phyloP scores from a whole-genome alignment of 2,329 filamentous ascomycete species.

The Claviceps monticola region DNA sequence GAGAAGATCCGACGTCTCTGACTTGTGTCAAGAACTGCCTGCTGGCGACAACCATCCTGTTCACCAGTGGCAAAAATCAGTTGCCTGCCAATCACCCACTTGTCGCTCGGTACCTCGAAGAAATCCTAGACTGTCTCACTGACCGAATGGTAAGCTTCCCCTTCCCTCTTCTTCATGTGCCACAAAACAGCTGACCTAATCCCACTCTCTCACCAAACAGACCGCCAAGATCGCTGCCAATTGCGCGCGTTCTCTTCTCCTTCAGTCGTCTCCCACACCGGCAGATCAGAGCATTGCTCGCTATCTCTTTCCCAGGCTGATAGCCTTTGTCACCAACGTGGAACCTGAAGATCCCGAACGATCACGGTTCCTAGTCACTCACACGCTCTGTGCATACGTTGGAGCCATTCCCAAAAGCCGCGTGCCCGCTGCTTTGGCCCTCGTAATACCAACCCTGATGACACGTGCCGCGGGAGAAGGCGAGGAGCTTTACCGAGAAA shows the following conservation, averaged over 20 bases:
- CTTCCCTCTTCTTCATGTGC: not conserved
- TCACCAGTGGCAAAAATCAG: constrained; percentile 64
- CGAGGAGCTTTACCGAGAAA: constrained; percentile 51
- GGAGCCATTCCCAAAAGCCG: constrained; percentile 30
- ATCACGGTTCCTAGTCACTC: constrained; percentile 55
- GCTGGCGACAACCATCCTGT: constrained; percentile 73
- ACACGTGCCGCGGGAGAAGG: constrained; percentile 55
- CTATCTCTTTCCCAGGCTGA: constrained; percentile 58
- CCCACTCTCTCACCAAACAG: constrained; percentile 19
- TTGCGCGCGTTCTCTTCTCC: constrained; percentile 72
- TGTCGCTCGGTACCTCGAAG: constrained; percentile 60
- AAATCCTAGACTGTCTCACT: constrained; percentile 71
- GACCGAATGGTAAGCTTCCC: constrained; percentile 51
- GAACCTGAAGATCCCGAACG: constrained; percentile 68
- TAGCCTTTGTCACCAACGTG: constrained; percentile 59
- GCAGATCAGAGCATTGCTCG: constrained; percentile 63
- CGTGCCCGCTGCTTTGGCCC: constrained; percentile 49
- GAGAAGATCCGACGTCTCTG: constrained; percentile 61
- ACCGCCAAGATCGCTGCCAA: constrained; percentile 82
- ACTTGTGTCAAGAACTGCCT: constrained; percentile 88
- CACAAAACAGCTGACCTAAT: not conserved
- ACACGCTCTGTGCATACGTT: constrained; percentile 64
- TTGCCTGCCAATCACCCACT: constrained; percentile 64
- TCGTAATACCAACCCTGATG: constrained; percentile 67
- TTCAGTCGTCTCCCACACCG: constrained; percentile 46